A percentile compares a stretch with the other conserved stretches of the same genome.
Conservation (phyloP, 2,329 filamentous ascomycete species). For the Pseudogymnoascus sp. region DNA sequence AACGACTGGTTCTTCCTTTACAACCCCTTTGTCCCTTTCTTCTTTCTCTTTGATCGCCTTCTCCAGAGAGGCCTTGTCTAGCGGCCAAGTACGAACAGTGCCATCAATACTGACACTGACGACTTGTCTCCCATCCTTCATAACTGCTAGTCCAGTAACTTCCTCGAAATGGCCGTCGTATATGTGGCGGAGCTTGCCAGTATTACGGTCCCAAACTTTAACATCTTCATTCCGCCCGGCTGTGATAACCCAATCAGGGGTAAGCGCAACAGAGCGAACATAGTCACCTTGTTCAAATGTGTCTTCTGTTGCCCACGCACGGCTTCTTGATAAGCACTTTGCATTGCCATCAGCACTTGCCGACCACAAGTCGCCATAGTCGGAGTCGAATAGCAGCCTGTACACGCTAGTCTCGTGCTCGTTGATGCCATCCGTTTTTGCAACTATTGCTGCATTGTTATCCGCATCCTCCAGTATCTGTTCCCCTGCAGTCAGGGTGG, state of each 20-base stretch:
- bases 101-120: conserved; percentile 85
- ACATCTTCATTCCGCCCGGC: conserved; percentile 88
- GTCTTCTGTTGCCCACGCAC: conserved; percentile 64
- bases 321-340: conserved; percentile 66
- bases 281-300: conserved; percentile 77
- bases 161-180: conserved; percentile 88
- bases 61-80: conserved; percentile 55
- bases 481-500: conserved; percentile 45
- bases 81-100: conserved; percentile 76
- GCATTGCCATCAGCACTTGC: conserved; percentile 84
- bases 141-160: conserved; percentile 69
- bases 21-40: conserved; percentile 37
- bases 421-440: conserved; percentile 44
- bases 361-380: conserved; percentile 66
- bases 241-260: conserved; percentile 72
- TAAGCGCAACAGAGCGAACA: conserved; percentile 72
- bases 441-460: conserved; percentile 20
- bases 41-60: conserved; percentile 45
- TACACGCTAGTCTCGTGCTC: conserved; percentile 91
- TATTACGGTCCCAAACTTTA: conserved; percentile 75
- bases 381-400: conserved; percentile 64
- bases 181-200: conserved; percentile 64
- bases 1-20: conserved; percentile 35
- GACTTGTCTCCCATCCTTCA: conserved; percentile 46
- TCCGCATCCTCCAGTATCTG: conserved; percentile 45